Evolutionary conservation across 192 early-diverging fungal species (phyloP).

Genomic region (Allomyces arbusculus): DNA sequence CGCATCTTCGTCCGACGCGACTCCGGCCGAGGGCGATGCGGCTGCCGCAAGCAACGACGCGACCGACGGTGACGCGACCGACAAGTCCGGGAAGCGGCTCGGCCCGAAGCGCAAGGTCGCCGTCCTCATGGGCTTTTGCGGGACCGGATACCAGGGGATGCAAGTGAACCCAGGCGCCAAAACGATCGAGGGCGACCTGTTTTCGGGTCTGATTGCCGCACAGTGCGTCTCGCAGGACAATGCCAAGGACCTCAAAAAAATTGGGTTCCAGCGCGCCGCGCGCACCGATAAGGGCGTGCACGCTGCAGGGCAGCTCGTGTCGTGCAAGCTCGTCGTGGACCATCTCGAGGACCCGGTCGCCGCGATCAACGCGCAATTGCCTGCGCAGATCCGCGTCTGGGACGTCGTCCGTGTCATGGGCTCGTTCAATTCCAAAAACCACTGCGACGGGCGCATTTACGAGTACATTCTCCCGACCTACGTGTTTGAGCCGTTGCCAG

Average conservation of each 20-base stretch:
- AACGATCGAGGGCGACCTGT: slow-evolving; percentile 79
- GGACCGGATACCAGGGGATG: slow-evolving; percentile 91
- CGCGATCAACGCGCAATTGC: slow-evolving; percentile 63
- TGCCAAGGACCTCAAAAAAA: slow-evolving; percentile 55
- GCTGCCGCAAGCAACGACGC: too few species aligned
- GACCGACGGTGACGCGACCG: too few species aligned
- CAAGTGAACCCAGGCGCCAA: slow-evolving; percentile 67
- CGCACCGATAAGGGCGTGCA: slow-evolving; percentile 98
- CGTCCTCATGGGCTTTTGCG: slow-evolving; percentile 77
- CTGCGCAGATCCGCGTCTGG: slow-evolving; percentile 78
- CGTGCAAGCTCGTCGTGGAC: slow-evolving; percentile 72
- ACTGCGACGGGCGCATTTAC: slow-evolving; percentile 84
- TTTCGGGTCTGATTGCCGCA: slow-evolving; percentile 58
- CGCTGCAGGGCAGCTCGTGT: slow-evolving; percentile 86
- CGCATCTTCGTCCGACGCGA: neutral
- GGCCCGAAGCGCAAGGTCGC: slow-evolving; percentile 75
- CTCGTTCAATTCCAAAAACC: slow-evolving; percentile 76
- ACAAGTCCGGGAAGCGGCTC: neutral
- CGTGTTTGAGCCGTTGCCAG: slow-evolving; percentile 30
- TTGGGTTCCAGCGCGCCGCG: slow-evolving; percentile 71
- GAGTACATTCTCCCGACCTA: slow-evolving; percentile 93
- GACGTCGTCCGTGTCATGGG: slow-evolving; percentile 44
- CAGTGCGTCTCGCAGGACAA: slow-evolving; percentile 77
- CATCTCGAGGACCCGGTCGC: slow-evolving; percentile 39
- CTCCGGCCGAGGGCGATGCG: neutral